Percentiles rank a stretch among this genome's conserved stretches.
These are phyloP conservation scores for Cunninghamia lanceolata DNA, from an alignment of 75 land plant species.

Conservation along the genomic window DNA sequence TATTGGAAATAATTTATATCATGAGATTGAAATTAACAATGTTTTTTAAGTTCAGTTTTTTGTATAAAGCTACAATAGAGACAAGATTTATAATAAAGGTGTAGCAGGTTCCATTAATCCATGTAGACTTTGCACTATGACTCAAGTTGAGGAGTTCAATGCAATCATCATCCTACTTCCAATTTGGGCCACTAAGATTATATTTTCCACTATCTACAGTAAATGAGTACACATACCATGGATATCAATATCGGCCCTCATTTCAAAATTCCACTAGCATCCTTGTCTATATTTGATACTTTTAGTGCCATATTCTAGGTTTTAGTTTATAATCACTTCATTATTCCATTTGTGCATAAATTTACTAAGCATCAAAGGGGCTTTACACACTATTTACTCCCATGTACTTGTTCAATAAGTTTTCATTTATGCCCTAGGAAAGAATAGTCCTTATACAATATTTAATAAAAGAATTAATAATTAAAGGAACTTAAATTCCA, in stretches of 20 bases:
- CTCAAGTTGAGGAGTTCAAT: constrained; percentile 77
- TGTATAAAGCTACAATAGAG: constrained; percentile 44
- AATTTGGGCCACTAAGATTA: constrained; percentile 56
- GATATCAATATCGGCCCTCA: no score
- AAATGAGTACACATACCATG: no score
- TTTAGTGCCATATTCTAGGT: constrained; percentile 72
- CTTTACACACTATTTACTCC: no score
- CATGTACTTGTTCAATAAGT: no score
- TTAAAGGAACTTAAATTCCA: no score
- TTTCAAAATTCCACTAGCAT: constrained; percentile 71
- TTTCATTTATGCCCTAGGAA: no score
- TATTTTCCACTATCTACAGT: constrained; percentile 43
- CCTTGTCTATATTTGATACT: constrained; percentile 59
- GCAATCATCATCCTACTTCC: constrained; percentile 49
- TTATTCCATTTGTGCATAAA: constrained; percentile 58
- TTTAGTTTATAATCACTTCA: constrained; percentile 53
- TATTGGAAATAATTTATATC: background rate
- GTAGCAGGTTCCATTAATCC: constrained; percentile 5
- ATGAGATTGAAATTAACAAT: background rate
- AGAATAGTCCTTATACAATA: no score
- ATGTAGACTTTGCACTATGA: constrained; percentile 65
- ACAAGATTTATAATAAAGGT: background rate
- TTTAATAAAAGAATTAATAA: no score
- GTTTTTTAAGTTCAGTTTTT: constrained; percentile 31
- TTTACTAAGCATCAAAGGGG: constrained; percentile 56